phyloP scores from a whole-genome alignment of 2,329 filamentous ascomycete genomes.

The Sporothrix brunneoviolacea region DNA sequence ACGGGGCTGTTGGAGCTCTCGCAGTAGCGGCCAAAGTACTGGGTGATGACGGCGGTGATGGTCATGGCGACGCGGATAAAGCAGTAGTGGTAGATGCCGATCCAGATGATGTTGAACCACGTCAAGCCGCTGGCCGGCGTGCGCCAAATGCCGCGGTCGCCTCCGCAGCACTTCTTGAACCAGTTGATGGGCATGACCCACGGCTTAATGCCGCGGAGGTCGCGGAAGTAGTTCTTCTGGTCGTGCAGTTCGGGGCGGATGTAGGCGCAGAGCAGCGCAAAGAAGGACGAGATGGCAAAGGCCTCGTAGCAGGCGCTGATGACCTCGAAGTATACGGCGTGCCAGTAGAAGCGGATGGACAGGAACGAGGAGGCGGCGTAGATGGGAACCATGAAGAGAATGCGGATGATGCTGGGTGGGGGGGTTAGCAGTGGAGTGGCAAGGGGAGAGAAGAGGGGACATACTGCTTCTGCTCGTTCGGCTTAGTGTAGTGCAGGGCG shows the following conservation, averaged over 20 bases:
- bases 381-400: slow-evolving; percentile 80
- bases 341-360: slow-evolving; percentile 65
- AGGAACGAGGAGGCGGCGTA: slow-evolving; percentile 71
- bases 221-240: slow-evolving; percentile 76
- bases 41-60: slow-evolving; percentile 65
- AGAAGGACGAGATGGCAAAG: slow-evolving; percentile 82
- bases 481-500: slow-evolving; percentile 54
- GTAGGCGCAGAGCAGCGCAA: slow-evolving; percentile 75
- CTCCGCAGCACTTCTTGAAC: slow-evolving; percentile 64
- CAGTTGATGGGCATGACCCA: slow-evolving; percentile 73
- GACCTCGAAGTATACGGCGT: slow-evolving; percentile 75
- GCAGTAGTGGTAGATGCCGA: slow-evolving; percentile 79
- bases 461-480: slow-evolving; percentile 52
- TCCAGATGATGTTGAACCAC: slow-evolving; percentile 86
- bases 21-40: slow-evolving; percentile 67
- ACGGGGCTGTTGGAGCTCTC: slow-evolving; percentile 69
- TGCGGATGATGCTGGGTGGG: slow-evolving; percentile 65
- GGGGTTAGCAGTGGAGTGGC: neutral
- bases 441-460: slow-evolving; percentile 16
- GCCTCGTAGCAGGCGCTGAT: slow-evolving; percentile 83
- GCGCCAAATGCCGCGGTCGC: slow-evolving; percentile 61
- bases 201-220: slow-evolving; percentile 54
- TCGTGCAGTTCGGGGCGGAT: slow-evolving; percentile 68
- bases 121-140: slow-evolving; percentile 75
- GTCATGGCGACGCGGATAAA: slow-evolving; percentile 76